phyloP scores from a whole-genome alignment of 768 basidiomycete genomes.

The Kwoniella newhampshirensis region DNA sequence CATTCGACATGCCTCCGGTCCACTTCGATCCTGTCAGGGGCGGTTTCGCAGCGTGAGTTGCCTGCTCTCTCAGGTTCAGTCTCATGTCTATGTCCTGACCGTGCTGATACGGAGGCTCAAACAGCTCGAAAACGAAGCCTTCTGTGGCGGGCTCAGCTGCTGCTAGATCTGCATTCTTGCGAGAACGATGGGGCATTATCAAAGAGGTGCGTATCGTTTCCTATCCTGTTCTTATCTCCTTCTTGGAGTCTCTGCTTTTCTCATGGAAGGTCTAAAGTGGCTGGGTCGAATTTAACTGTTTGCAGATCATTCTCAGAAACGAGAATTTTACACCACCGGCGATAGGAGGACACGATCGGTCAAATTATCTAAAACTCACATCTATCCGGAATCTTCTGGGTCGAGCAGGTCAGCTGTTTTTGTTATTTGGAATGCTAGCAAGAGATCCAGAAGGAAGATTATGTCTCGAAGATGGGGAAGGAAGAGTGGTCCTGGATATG shows the following conservation, averaged over 20 bases:
- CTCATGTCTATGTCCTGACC: not conserved
- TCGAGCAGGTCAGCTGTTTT: conserved; percentile 80
- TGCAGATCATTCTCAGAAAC: conserved; percentile 75
- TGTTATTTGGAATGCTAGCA: conserved; percentile 88
- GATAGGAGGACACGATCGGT: conserved; percentile 80
- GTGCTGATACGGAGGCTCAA: not conserved
- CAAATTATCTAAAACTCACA: conserved; percentile 82
- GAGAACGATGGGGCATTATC: conserved; percentile 85
- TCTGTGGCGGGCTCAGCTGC: conserved; percentile 81
- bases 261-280: no score
- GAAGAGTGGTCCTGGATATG: conserved; percentile 82
- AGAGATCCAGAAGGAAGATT: conserved; percentile 86
- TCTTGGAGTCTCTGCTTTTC: not conserved
- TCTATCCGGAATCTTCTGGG: conserved; percentile 96
- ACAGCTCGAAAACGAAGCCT: conserved; percentile 61
- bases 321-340: conserved; percentile 98
- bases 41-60: conserved; percentile 77
- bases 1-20: conserved; percentile 95
- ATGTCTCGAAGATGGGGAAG: conserved; percentile 91
- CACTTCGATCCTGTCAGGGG: conserved; percentile 82
- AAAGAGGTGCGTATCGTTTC: conserved; percentile 62
- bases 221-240: not conserved
- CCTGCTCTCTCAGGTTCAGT: not conserved
- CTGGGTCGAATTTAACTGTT: not conserved
- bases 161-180: conserved; percentile 71